phyloP scores from a whole-genome alignment of 2,329 filamentous ascomycete genomes.

The Sporothrix globosa region DNA sequence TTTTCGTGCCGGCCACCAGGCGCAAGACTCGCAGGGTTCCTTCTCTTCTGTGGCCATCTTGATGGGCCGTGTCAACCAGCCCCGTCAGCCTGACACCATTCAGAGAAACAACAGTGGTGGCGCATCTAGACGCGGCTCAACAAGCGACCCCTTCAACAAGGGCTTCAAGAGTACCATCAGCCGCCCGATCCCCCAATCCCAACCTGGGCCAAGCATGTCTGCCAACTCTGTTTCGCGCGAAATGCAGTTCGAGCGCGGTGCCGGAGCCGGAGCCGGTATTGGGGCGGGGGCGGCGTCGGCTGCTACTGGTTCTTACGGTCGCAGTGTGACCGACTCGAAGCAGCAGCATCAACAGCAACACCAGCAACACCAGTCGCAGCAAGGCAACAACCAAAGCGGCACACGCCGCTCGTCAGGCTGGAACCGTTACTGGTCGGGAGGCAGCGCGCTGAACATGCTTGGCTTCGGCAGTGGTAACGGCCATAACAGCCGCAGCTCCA shows the following conservation, averaged over 20 bases:
- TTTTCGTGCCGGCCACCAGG: constrained; percentile 58
- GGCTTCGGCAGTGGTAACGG: constrained; percentile 55
- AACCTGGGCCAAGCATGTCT: constrained; percentile 28
- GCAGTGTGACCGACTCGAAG: constrained; percentile 27
- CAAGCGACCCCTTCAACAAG: constrained; percentile 62
- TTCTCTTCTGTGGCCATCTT: constrained; percentile 67
- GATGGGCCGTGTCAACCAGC: constrained; percentile 63
- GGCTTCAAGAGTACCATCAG: constrained; percentile 66
- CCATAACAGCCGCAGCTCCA: constrained; percentile 40
- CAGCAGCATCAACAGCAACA: constrained; percentile 16
- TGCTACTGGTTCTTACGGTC: constrained; percentile 23
- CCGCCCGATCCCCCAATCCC: constrained; percentile 58
- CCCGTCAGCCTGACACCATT: constrained; percentile 45
- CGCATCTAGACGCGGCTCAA: constrained; percentile 53
- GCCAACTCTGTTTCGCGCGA: constrained; percentile 42
- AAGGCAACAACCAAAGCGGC: constrained; percentile 47
- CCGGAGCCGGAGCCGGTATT: constrained; percentile 13
- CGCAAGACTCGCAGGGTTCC: constrained; percentile 58
- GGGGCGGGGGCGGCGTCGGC: constrained; percentile 21
- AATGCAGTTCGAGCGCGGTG: constrained; percentile 44
- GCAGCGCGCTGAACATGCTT: constrained; percentile 68
- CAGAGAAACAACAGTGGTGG: constrained; percentile 55
- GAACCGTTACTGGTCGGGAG: constrained; percentile 78
- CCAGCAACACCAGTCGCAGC: constrained; percentile 37
- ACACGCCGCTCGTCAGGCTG: constrained; percentile 70